phyloP scores from a whole-genome alignment of 2,329 filamentous ascomycete species.

The Scedosporium boydii region DNA sequence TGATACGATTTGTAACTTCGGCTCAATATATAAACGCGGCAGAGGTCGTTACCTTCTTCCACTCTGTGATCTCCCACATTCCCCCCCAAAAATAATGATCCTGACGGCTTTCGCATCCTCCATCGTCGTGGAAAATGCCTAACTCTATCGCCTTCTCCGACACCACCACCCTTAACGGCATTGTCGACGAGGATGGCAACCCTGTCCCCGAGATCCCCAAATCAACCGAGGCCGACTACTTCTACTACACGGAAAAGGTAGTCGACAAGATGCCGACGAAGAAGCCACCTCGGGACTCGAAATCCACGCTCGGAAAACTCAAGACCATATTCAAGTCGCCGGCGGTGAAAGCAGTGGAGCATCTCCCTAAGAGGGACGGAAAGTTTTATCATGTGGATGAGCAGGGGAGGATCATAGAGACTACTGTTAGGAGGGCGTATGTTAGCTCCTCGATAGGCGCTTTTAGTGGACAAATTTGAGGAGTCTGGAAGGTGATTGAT shows the following conservation, averaged over 20 bases:
- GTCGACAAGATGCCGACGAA: slow-evolving; percentile 8
- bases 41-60: too few relatives aligned
- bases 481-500: too few relatives aligned
- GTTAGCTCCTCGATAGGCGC: neutral
- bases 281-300: slow-evolving; percentile 6
- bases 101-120: neutral
- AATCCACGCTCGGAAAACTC: slow-evolving; percentile 6
- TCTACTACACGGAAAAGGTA: slow-evolving; percentile 7
- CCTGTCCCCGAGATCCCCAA: neutral
- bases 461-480: too few relatives aligned
- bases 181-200: neutral
- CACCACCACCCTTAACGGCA: neutral
- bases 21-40: too few relatives aligned
- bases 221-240: slow-evolving; percentile 6
- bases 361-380: slow-evolving; percentile 8
- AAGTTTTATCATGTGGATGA: slow-evolving; percentile 11
- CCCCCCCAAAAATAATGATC: too few relatives aligned
- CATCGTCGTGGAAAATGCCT: neutral
- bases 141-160: neutral
- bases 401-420: slow-evolving; percentile 9
- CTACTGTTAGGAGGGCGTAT: slow-evolving; percentile 8
- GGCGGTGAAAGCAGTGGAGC: slow-evolving; percentile 8
- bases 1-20: too few relatives aligned
- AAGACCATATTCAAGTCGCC: slow-evolving; percentile 10
- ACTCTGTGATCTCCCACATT: too few relatives aligned